phyloP scores from a whole-genome alignment of 1,284 basidiomycete genomes.

The Anthracocystis setariae region DNA sequence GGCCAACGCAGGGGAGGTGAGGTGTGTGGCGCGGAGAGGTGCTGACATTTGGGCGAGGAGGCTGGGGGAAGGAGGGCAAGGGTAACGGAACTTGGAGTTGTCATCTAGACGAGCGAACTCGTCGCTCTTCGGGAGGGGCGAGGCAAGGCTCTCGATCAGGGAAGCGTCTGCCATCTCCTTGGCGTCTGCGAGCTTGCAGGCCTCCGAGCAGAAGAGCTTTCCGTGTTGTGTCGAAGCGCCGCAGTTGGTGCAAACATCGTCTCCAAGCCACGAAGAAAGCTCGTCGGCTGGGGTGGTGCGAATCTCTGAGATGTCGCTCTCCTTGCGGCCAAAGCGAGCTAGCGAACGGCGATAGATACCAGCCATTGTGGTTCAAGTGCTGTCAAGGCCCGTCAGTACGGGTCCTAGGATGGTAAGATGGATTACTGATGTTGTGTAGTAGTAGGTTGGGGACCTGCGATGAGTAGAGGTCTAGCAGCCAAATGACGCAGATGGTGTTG shows the following conservation, averaged over 20 bases:
- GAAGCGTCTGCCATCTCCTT: slow-evolving; percentile 29
- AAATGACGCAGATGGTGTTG: not conserved
- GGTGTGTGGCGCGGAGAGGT: slow-evolving; percentile 37
- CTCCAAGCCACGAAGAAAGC: slow-evolving; percentile 56
- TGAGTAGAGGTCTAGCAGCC: not conserved
- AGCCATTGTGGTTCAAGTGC: slow-evolving; percentile 30
- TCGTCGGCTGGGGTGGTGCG: slow-evolving; percentile 53
- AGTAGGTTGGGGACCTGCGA: slow-evolving; percentile 16
- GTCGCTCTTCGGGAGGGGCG: slow-evolving; percentile 25
- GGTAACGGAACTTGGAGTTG: slow-evolving; percentile 53
- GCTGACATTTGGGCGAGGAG: slow-evolving; percentile 55
- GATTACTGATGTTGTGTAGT: slow-evolving; percentile 24
- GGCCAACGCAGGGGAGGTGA: slow-evolving; percentile 57
- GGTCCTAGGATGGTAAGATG: slow-evolving; percentile 13
- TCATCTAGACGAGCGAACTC: slow-evolving; percentile 21
- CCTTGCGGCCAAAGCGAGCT: slow-evolving; percentile 39
- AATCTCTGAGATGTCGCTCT: slow-evolving; percentile 44
- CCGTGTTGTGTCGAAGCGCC: slow-evolving; percentile 39
- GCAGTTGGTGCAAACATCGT: slow-evolving; percentile 60
- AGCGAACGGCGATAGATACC: slow-evolving; percentile 50
- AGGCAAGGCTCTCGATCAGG: slow-evolving; percentile 24
- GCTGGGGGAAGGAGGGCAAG: slow-evolving; percentile 57
- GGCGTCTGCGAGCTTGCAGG: slow-evolving; percentile 54
- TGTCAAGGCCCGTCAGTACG: slow-evolving; percentile 26
- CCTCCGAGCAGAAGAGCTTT: slow-evolving; percentile 58